Conservation (phyloP, 2,329 filamentous ascomycete species). For the Diplodia intermedia region DNA sequence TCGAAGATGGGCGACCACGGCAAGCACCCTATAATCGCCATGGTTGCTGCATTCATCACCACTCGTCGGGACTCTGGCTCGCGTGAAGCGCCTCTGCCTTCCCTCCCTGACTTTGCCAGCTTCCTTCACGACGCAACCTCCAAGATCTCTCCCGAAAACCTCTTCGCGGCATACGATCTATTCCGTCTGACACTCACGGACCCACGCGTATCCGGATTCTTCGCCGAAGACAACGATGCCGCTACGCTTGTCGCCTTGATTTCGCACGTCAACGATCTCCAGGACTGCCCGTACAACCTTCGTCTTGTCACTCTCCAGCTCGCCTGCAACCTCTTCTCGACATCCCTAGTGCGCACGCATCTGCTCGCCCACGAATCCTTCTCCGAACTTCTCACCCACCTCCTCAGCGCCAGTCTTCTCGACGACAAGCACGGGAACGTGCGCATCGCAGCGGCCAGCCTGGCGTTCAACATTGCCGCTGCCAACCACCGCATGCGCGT, state of each 20-base stretch:
- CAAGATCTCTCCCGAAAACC: conserved; percentile 65
- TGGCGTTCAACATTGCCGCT: conserved; percentile 82
- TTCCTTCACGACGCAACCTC: conserved; percentile 65
- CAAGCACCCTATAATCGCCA: conserved; percentile 66
- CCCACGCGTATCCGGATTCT: conserved; percentile 78
- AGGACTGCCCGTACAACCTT: conserved; percentile 75
- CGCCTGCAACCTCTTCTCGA: conserved; percentile 83
- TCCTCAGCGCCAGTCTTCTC: conserved; percentile 79
- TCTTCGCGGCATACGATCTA: conserved; percentile 87
- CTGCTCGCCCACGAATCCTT: conserved; percentile 60
- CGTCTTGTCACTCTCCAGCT: conserved; percentile 84
- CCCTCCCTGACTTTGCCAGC: conserved; percentile 68
- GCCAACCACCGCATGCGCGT: conserved; percentile 71
- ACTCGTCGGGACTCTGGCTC: conserved; percentile 64
- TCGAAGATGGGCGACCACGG: conserved; percentile 74
- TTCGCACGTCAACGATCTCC: conserved; percentile 61
- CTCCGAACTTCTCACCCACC: conserved; percentile 63
- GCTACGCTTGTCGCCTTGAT: conserved; percentile 65
- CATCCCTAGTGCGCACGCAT: conserved; percentile 71
- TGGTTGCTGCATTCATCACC: conserved; percentile 75
- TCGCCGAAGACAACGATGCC: conserved; percentile 71
- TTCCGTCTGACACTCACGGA: conserved; percentile 80
- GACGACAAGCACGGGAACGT: conserved; percentile 76
- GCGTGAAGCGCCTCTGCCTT: conserved; percentile 72
- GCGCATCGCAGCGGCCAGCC: conserved; percentile 79